Base-by-base conservation (phyloP, 2,329 filamentous ascomycete species). In the Didymella pomorum region DNA sequence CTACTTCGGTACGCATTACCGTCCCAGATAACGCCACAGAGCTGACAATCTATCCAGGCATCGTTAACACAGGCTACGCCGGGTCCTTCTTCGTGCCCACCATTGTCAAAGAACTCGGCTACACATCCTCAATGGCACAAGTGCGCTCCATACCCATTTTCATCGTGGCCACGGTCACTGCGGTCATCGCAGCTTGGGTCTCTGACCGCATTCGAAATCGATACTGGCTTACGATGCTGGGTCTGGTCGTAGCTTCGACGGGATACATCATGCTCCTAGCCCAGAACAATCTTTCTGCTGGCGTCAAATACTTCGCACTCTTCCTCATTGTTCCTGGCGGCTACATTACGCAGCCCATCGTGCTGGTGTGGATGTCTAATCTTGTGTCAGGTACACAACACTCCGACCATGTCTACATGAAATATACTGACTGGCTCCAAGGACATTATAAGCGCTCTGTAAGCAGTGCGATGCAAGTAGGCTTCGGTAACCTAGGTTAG, bases 371-470 rank as follows among this genome's bases (percentile, higher is more conserved):
- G 85, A 74, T 87, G 21, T 80, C 79, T 56, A 86, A 87, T 68
- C 84, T 84, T 62, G 79, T 86, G 63, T 80, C 79, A 0, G 84
- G n/a, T n/a, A n/a, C n/a, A n/a, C n/a, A n/a, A n/a, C n/a, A n/a
- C n/a, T n/a, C n/a, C n/a, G n/a, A n/a, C n/a, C n/a, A n/a, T n/a
- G n/a, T n/a, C n/a, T n/a, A n/a, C n/a, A n/a, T n/a, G n/a, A n/a
- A n/a, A n/a, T n/a, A n/a, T n/a, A n/a, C n/a, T n/a, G n/a, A n/a
- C n/a, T n/a, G n/a, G n/a, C n/a, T n/a, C n/a, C n/a, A n/a, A n/a
- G n/a, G 84, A 1, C 83, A 86, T 68, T 86, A 85, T 70, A 87
- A 87, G 74, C 79, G 84, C 18, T 78, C 80, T 0, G 77, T 87
- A 23, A 76, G 77, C 3, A 77, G 81, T 0, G 84, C 82, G 2